A percentile compares a stretch with the other conserved stretches of the same genome.
Evolutionary conservation across 306 rosid genomes (phyloP).

Genomic region (Casuarina cunninghamiana): DNA sequence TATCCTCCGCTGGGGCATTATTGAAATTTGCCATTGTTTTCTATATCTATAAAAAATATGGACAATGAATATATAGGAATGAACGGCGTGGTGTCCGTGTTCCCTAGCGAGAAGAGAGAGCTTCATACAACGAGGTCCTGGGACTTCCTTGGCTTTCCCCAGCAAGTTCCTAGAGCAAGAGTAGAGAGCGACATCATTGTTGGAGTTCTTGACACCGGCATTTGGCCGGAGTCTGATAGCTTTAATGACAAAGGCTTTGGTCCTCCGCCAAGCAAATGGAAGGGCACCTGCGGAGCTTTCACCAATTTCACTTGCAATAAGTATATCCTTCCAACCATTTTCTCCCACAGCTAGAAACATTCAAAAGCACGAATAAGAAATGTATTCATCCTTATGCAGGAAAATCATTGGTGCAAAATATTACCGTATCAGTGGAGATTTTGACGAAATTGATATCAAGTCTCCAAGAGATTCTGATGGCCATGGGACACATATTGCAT

Average conservation of each 20-base stretch:
- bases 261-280: constrained; percentile 64
- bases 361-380: too few species aligned
- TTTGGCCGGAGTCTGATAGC: constrained; percentile 55
- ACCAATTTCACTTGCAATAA: constrained; percentile 47
- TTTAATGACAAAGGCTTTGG: constrained; percentile 44
- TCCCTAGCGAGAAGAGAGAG: constrained; percentile 29
- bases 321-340: constrained; percentile 17
- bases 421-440: not conserved
- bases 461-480: constrained; percentile 46
- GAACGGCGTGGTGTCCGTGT: constrained; percentile 56
- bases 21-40: too few species aligned
- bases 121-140: constrained; percentile 60
- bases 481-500: constrained; percentile 59
- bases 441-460: not conserved
- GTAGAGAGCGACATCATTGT: constrained; percentile 44
- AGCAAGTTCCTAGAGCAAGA: constrained; percentile 12
- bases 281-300: constrained; percentile 39
- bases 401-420: not conserved
- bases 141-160: constrained; percentile 56
- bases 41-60: not conserved
- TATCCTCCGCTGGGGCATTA: too few species aligned
- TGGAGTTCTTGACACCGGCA: constrained; percentile 47
- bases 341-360: too few species aligned
- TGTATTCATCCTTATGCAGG: not conserved
- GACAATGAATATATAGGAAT: constrained; percentile 26